Percentiles rank a stretch among this genome's conserved stretches.
Evolutionary conservation across 148 eudicot species (phyloP).

Genomic region (Cornus kousa): DNA sequence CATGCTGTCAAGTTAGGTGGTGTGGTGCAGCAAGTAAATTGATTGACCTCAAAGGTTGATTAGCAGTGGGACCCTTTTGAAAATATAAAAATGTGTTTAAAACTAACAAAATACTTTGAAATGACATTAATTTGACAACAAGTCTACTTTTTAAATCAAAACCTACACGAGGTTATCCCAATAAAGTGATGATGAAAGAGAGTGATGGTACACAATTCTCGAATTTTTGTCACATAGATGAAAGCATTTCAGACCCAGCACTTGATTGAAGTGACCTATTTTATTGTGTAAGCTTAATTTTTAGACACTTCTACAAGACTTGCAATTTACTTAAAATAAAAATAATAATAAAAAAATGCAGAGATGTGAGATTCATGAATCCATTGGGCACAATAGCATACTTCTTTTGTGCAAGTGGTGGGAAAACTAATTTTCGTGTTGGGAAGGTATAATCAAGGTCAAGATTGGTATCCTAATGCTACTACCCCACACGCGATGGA

Average conservation of each 20-base stretch:
- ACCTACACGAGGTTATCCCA: too few species aligned
- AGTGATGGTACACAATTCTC: too few species aligned
- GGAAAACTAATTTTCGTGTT: background rate
- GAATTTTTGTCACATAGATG: too few species aligned
- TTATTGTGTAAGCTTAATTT: too few species aligned
- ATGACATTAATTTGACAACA: background rate
- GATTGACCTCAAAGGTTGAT: background rate
- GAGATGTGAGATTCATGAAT: background rate
- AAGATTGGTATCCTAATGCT: background rate
- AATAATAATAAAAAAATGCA: background rate
- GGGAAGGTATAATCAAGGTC: background rate
- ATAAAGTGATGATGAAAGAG: too few species aligned
- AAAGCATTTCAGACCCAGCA: too few species aligned
- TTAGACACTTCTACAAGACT: too few species aligned
- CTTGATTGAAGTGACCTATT: too few species aligned
- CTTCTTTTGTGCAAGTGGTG: background rate
- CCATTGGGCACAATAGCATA: background rate
- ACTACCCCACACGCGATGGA: constrained; percentile 3
- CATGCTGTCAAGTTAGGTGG: background rate
- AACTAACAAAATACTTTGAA: background rate
- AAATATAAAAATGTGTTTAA: background rate
- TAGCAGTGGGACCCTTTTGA: background rate
- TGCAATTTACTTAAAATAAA: too few species aligned
- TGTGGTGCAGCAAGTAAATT: background rate
- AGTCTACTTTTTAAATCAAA: too few species aligned